Evolutionary conservation across 164 flowering plant species (phyloP).

Genomic region (Vitis amurensis): DNA sequence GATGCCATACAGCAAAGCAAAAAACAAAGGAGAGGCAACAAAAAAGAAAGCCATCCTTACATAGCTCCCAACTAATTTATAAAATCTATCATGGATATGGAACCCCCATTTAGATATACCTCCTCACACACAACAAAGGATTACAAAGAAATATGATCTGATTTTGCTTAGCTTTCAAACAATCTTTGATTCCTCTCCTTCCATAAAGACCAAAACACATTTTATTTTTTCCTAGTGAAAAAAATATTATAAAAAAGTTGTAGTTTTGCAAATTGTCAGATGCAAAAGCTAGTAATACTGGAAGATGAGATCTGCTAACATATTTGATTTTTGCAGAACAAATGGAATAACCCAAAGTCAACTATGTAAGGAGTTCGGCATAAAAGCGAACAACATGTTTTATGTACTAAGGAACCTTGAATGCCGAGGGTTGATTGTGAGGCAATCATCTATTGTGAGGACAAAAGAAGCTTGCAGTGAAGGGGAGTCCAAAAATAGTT

Average conservation of each 20-base stretch:
- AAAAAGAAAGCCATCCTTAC: no score
- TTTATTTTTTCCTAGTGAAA: no score
- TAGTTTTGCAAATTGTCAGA: not conserved
- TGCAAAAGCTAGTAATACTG: not conserved
- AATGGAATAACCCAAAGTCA: slow-evolving; percentile 82
- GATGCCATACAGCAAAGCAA: no score
- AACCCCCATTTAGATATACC: no score
- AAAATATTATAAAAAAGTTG: no score
- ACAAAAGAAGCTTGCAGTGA: slow-evolving; percentile 47
- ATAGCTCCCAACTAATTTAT: no score
- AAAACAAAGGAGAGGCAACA: no score
- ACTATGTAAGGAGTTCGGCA: slow-evolving; percentile 71
- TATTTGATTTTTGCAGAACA: slow-evolving; percentile 40
- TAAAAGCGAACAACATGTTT: slow-evolving; percentile 66
- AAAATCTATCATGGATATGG: no score
- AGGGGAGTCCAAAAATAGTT: slow-evolving; percentile 41
- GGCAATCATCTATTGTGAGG: slow-evolving; percentile 67
- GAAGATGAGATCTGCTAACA: not conserved
- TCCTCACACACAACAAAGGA: no score
- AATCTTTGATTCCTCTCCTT: not conserved
- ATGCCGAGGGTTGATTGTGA: slow-evolving; percentile 63
- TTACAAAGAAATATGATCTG: not conserved
- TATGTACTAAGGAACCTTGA: slow-evolving; percentile 76
- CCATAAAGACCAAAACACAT: no score
- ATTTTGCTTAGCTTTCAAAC: not conserved